Evolutionary conservation across 306 rosid species (phyloP), one percentile per base, ranked within the genome.

Genomic region (Ormosia semicastrata): DNA sequence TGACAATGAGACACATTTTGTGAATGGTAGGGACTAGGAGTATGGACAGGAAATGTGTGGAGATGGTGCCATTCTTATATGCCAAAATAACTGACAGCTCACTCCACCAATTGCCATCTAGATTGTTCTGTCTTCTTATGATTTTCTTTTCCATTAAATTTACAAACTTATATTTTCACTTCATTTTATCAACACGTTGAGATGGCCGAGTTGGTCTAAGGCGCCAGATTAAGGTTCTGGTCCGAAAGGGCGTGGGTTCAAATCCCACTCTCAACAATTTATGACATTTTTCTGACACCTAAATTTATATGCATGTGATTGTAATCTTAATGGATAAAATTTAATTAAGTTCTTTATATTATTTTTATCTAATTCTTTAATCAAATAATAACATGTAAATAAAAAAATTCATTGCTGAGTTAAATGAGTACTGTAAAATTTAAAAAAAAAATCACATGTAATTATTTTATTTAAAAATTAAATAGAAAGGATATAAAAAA

Each of bases 181-280:
- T 24, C 2, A 8, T 3, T 2, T 5, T 0, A 1, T 0, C 43
- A 70, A 0, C 3, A 13, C 0, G 84, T 86, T 83, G 89, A 83
- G 82, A 86, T 86, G 83, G 83, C 87, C 85, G 89, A 86, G 89
- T 86, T 86, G 89, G 89, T 86, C 83, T 83, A 83, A 83, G 86
- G 86, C 83, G 83, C 83, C 80, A 83, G 71, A 83, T 83, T 78
- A 78, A 86, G 87, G 83, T 86, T 86, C 83, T 83, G 80, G 87
- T 83, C 83, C 85, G 87, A 75, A 86, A 86, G 89, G 89, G 89
- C 85, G 85, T 86, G 89, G 89, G 89, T 86, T 86, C 83, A 79
- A 86, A 83, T 86, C 83, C 85, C 87, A 86, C 87, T 83, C 81
- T 83, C 85, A 85, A 84, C 87, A 77, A 0, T 1, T 3, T 43